Base-by-base conservation (phyloP, 2,329 filamentous ascomycete species). In the Calonectria honghensis region DNA sequence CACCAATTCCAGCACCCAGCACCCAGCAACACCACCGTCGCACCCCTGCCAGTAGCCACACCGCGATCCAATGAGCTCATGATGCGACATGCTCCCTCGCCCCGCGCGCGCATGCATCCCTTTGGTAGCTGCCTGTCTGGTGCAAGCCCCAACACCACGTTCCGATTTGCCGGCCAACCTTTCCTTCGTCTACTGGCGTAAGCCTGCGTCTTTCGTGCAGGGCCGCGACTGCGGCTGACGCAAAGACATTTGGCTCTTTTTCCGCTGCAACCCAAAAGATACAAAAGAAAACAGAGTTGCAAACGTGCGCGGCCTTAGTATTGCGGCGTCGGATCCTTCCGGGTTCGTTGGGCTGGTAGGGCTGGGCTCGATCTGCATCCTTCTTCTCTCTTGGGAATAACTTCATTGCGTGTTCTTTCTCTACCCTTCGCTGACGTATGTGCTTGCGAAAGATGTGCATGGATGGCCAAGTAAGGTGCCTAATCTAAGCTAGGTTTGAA, bases 101-200 rank as follows among this genome's bases (percentile, higher is more conserved):
- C 72, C 59, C 71, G 54, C 65, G 61, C 61, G 45, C 45, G 61
- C 41, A 51, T 51, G 20, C 50, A 24, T 45, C 59, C 52, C 45
- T 37, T 64, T 39, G 27, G 54, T 68, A 76, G 61, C 74, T 76
- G 71, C 74, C 74, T 72, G 50, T 74, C 74, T 74, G 27, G 71
- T 76, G 63, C 72, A 76, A 76, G 74, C 65, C 64, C 59, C 59
- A 39, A 61, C 31, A 39, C 35, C 48, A 45, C 66, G 35, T 50
- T 57, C 52, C 52, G 31, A 57, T n/a, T 57, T 20, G 29, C 29
- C 29, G 31, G 16, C 31, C 52, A 31, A 6, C 27, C 1, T 32
- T 32, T 54, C 29, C 29, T 20, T 16, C 29, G 37, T 13, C 20
- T 27, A 48, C 57, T 70, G 68, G 57, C 68, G 68, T 70, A 39